Conservation (phyloP, 306 rosid species). For the Dryas alaskensis region DNA sequence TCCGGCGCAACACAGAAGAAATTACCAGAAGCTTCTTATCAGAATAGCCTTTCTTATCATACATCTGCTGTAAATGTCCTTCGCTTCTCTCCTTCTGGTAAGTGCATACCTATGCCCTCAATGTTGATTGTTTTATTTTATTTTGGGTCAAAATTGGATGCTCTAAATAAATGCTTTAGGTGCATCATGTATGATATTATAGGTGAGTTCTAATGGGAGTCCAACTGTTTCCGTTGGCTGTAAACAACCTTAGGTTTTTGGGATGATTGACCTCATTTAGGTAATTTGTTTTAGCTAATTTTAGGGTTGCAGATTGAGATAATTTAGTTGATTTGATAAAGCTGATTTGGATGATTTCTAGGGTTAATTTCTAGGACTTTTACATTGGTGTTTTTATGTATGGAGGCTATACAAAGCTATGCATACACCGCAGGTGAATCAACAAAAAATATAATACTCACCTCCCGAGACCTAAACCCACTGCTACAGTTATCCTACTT, state of each 20-base stretch:
- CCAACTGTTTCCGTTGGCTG: background rate
- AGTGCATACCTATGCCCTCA: background rate
- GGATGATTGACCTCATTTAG: background rate
- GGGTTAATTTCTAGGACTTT: background rate
- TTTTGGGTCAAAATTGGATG: background rate
- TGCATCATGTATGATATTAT: background rate
- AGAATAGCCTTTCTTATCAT: conserved; percentile 65
- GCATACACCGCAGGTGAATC: no score
- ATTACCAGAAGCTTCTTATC: conserved; percentile 60
- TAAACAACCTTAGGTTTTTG: background rate
- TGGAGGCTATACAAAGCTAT: background rate
- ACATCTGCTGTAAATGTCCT: conserved; percentile 75
- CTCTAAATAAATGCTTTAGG: no score
- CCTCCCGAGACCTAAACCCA: no score
- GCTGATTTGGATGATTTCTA: background rate
- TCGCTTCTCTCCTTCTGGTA: conserved; percentile 85
- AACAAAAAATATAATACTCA: no score
- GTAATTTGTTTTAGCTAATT: background rate
- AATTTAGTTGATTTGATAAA: background rate
- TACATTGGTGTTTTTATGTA: background rate
- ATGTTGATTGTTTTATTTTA: background rate
- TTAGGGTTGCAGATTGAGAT: no score
- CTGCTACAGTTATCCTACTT: no score
- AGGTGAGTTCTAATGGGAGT: background rate
- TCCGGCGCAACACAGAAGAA: conserved; percentile 54